Evolutionary conservation across 371 early-diverging fungal species (phyloP), one percentile per base, ranked within the genome.

Genomic region (Mortierella sp.): DNA sequence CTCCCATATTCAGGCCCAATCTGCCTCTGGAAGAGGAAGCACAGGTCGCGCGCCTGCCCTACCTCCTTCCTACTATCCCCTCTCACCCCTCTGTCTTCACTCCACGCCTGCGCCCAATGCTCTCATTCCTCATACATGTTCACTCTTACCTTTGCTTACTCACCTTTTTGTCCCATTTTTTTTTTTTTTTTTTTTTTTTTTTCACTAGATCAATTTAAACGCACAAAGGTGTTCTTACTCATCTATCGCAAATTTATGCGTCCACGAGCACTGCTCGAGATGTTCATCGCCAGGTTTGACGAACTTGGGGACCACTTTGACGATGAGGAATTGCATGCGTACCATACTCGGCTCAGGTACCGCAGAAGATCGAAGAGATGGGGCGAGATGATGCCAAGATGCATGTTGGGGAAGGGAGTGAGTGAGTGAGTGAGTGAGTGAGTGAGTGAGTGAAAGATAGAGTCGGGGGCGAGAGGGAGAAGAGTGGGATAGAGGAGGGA

Each of bases 221-320:
- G 64, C 18, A 76, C 72, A 55, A 76, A 71, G 47, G 65, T 85
- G 14, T 88, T 88, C 65, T 74, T 88, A 56, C 84, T 85, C 28
- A 86, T 88, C 70, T 88, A 84, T 65, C 82, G 89, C 51, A 82
- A 72, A 45, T 87, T 88, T 47, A 84, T 88, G 85, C 86, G 81
- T n/a, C 88, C 88, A 9, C 67, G 79, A 18, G 85, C 85, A 15
- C 74, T 88, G 15, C 80, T 85, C 9, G 80, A 84, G 23, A 72
- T 69, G 44, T 65, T 88, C 14, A 83, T 87, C 19, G 83, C 82
- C 19, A 82, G 85, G 70, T 86, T 82, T 43, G 71, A 75, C 16
- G 66, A 63, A n/a, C 44, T 70, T 25, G 70, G 60, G 19, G 79
- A 77, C 11, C 57, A 47, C 62, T 55, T 59, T 16, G 66, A 66